Percentiles rank a stretch among this genome's conserved stretches.
Conservation (phyloP, 148 eudicot genomes). For the Amaranthus cruentus region DNA sequence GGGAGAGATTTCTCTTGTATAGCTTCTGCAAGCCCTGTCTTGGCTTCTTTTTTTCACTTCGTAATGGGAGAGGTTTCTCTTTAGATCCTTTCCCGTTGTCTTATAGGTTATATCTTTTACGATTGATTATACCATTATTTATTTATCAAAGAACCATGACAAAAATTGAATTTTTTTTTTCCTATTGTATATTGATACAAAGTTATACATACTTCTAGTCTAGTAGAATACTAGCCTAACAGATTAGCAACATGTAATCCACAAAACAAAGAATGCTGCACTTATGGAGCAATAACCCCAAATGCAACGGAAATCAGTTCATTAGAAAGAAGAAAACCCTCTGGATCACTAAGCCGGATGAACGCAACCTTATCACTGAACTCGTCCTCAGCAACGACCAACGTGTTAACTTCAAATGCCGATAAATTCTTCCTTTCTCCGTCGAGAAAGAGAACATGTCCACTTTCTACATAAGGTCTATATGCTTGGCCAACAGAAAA, state of each 20-base stretch:
- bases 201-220: not conserved
- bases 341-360: slow-evolving; percentile 86
- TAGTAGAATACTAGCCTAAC: not conserved
- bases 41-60: too few relatives aligned
- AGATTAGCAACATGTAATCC: not conserved
- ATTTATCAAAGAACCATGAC: too few relatives aligned
- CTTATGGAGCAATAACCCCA: slow-evolving; percentile 51
- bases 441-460: slow-evolving; percentile 70
- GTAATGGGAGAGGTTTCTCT: too few relatives aligned
- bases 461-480: slow-evolving; percentile 63
- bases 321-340: slow-evolving; percentile 88
- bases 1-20: too few relatives aligned
- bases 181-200: not conserved
- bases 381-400: slow-evolving; percentile 32
- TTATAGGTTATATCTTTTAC: too few relatives aligned
- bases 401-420: slow-evolving; percentile 36
- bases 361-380: slow-evolving; percentile 34
- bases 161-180: too few relatives aligned
- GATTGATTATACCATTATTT: too few relatives aligned
- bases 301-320: slow-evolving; percentile 86
- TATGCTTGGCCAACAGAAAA: slow-evolving; percentile 54
- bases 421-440: slow-evolving; percentile 42
- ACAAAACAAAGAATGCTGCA: not conserved
- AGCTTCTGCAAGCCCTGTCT: too few relatives aligned
- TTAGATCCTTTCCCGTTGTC: too few relatives aligned